Evolutionary conservation across 371 early-diverging fungal genomes (phyloP), one percentile per base, ranked within the genome.

Genomic region (Actinomortierella ambigua): DNA sequence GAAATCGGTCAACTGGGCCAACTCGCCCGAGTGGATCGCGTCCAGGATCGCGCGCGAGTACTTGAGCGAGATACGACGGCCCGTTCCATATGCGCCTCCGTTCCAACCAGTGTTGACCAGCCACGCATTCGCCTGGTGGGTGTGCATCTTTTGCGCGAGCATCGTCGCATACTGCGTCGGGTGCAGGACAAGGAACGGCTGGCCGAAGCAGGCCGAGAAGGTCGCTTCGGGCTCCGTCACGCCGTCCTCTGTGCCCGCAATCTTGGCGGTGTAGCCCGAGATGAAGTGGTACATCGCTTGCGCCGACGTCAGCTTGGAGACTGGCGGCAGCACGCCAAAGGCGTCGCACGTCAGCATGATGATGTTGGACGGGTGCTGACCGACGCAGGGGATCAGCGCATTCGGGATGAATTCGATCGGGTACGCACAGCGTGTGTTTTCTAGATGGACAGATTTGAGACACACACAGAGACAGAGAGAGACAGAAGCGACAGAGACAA

Each of bases 241-340:
- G 55, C 98, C 98, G 20, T 96, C 95, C 78, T 98, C 98, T 27
- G 98, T 98, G 57, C 98, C 98, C 22, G 98, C 93, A 61, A 98
- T 92, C 87, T 94, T 94, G 66, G 94, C 92, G 3, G 93, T 93
- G 78, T 92, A 93, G 22, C 93, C 93, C 20, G 90, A 89, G 73
- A 98, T 96, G 80, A 98, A 98, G 83, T 97, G 98, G 85, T 97
- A 98, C 93, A 95, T 95, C 77, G 93, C 96, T 77, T 98, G 98
- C 11, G 87, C 90, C 7, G 94, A 79, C 4, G 91, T 91, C 63
- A 98, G 84, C 76, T 93, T 93, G 68, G 97, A 87, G 44, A 98
- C 94, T 53, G 97, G 98, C 14, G 98, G 98, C 41, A 98, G 81
- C 52, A 98, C 95, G 69, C 98, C 98, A 77, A 97, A 97, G 61